Base-by-base conservation (phyloP, 2,329 filamentous ascomycete species). In the Ophiostoma fasciatum region DNA sequence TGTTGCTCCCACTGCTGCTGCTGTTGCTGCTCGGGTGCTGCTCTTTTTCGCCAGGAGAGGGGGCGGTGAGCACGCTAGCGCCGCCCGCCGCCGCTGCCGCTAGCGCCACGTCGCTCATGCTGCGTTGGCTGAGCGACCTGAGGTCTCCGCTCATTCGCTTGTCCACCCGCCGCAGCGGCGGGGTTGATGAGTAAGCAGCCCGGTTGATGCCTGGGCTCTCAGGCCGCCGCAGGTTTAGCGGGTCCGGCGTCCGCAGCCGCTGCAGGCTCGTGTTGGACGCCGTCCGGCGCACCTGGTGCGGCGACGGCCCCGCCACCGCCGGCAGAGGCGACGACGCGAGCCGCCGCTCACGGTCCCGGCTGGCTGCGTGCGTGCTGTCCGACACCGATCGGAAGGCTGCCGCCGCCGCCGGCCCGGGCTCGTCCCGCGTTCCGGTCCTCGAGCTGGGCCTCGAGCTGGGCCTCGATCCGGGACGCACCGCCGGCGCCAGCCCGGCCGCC, bases 61-160 rank as follows among this genome's bases (percentile, higher is more conserved):
- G 46, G 37, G 47, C 44, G 41, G 43, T 43, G 35, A n/a, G n/a
- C n/a, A n/a, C n/a, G n/a, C n/a, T n/a, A n/a, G n/a, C n/a, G n/a
- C n/a, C n/a, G 18, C 23, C 29, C 14, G 28, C 30, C 11, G 22
- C 27, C 9, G 20, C 31, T 10, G 21, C 36, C 11, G 14, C 23
- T 18, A 15, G 28, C 19, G 36, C 35, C 9, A 37, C 29, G 39
- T 40, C 45, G 44, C 38, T 38, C 38, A 48, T 37, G 49, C 58
- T 60, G 42, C 50, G 68, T 67, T 71, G 71, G 58, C 73, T 73
- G 47, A 73, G 71, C 47, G 71, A 71, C 60, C 79, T 64, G 49
- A 92, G 66, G 65, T 92, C 82, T 57, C 80, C 78, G 67, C 81
- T 87, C 56, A 77, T 60, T 53, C 68, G 68, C 52, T 60, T 66